Conservation (phyloP, 2,329 filamentous ascomycete species). For the Fusarium sp. region DNA sequence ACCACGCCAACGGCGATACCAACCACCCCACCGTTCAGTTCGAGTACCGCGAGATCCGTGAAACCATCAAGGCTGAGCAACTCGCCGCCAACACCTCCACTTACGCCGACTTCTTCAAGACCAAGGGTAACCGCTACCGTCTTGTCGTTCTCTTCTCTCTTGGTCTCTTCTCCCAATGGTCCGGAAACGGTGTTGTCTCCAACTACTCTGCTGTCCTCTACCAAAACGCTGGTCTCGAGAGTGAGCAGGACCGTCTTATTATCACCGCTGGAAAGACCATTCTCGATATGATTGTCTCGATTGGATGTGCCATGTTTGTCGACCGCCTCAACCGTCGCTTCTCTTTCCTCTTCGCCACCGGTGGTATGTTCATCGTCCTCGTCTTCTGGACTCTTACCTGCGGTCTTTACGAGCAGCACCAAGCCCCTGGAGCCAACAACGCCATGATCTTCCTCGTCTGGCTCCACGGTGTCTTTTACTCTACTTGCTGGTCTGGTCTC, state of each 20-base stretch:
- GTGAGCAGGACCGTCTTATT: conserved; percentile 65
- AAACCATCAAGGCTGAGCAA: conserved; percentile 70
- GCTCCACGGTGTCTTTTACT: conserved; percentile 69
- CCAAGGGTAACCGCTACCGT: conserved; percentile 72
- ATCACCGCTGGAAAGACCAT: conserved; percentile 68
- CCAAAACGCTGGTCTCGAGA: conserved; percentile 67
- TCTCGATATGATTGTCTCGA: conserved; percentile 68
- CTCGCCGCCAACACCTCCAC: conserved; percentile 58
- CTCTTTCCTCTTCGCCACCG: conserved; percentile 62
- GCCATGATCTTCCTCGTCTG: conserved; percentile 69
- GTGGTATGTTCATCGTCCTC: conserved; percentile 61
- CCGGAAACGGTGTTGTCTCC: conserved; percentile 73
- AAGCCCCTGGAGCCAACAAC: conserved; percentile 56
- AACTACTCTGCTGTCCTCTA: conserved; percentile 75
- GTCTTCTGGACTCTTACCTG: conserved; percentile 65
- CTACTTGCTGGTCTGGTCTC: conserved; percentile 68
- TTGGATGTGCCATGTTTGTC: conserved; percentile 62
- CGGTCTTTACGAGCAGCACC: conserved; percentile 61
- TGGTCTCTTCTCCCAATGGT: conserved; percentile 75
- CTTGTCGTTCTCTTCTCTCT: conserved; percentile 70
- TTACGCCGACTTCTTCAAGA: conserved; percentile 71
- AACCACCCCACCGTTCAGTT: conserved; percentile 72
- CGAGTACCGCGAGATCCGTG: conserved; percentile 73
- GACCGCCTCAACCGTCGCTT: conserved; percentile 64
- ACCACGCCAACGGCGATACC: conserved; percentile 70